Evolutionary conservation across 208 protist genomes (phyloP), one percentile per base, ranked within the genome.

Genomic region (Trypanosoma boissoni): DNA sequence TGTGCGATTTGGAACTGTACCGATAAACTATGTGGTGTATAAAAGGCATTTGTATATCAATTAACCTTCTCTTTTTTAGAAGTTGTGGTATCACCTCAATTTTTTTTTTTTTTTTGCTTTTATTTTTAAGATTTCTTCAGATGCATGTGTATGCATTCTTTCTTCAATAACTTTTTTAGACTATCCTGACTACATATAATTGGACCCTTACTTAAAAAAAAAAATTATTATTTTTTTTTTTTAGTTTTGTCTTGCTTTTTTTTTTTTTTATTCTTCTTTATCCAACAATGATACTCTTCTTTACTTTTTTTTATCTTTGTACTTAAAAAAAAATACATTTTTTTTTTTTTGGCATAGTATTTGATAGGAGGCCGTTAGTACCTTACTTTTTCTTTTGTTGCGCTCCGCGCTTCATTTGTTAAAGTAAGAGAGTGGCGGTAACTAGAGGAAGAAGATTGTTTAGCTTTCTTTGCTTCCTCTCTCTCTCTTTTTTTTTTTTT

Each of bases 381-480:
- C n/a, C n/a, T n/a, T n/a, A n/a, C n/a, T n/a, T n/a, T 39, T 39
- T 39, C 34, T 39, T 12, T 39, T 39, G 8, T 39, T 39, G 6
- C 12, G 6, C 34, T 7, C 39, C 12, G 16, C 39, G 23, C 56
- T 7, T 23, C 12, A 20, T n/a, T 21, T 5, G n/a, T n/a, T 10
- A 5, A 49, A 57, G 41, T n/a, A 21, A 57, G 18, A 24, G 27
- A 56, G 8, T 6, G 41, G 32, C 6, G 52, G 27, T 31, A 62
- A 21, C 10, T 6, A 41, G 10, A 56, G 21, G 31, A 23, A 24
- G 18, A 24, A 42, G 23, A 58, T 41, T 34, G n/a, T 3, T 34
- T 56, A 42, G 32, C 39, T 34, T 18, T 26, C 23, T 58, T 45
- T 63, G 24, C 64, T 52, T 64, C 23, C 31, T 58, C 50, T 23